Evolutionary conservation across 2,329 filamentous ascomycete species (phyloP), one percentile per base, ranked within the genome.

Genomic region (Alternaria triticina): DNA sequence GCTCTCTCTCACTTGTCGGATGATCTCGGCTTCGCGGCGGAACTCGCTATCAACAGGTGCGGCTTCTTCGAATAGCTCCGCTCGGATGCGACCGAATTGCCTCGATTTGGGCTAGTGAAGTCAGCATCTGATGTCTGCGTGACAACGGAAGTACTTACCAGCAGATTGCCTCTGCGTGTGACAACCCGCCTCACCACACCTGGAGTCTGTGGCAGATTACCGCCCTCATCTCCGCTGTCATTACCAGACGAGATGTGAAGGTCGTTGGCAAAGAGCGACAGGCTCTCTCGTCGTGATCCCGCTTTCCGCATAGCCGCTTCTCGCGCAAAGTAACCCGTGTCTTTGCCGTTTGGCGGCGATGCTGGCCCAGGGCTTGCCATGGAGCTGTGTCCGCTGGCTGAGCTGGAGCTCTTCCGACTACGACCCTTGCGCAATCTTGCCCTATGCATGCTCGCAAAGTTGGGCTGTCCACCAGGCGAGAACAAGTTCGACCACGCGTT

Each of bases 1-100:
- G 71, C 91, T 95, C 79, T 98, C 96, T 45, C 94, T 91, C 27
- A 98, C 94, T 80, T 97, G 96, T 54, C 93, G 92, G 66, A 99
- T 93, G 6, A 98, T 96, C 80, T 98, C 95, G 40, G 95, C 94
- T 83, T 99, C 96, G 43, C 94, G 90, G 56, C 92, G 90, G 61
- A 93, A 89, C 79, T 99, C 96, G 45, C 91, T 91, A 72, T 99
- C 96, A 10, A 97, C 85, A 0, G 96, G 96, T 0, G 94, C 89
- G 15, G 88, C 87, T 82, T 99, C 96, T 81, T 99, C 96, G 61
- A 92, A 86, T 1, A 99, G 86, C 4, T 94, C 94, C 9, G 95
- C 96, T 65, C 92, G 89, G 69, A 99, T 97, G 11, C 96, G 90
- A 6, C 94, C 94, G 79, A 99, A 99, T 0, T 91, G 94, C 82